Base-by-base conservation (phyloP, 345 rosid genomes). In the Triadica sebifera region DNA sequence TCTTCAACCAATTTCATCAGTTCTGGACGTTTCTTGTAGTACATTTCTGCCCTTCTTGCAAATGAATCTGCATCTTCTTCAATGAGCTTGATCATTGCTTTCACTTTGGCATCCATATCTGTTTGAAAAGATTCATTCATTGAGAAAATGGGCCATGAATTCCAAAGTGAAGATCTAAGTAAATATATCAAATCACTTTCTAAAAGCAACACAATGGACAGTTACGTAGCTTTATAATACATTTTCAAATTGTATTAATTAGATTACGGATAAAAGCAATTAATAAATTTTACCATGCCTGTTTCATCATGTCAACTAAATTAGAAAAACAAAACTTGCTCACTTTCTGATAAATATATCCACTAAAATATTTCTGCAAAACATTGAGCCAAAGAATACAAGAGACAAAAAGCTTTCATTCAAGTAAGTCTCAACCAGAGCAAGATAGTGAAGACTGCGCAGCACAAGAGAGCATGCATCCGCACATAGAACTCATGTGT, bases 21-120 rank as follows among this genome's bases (percentile, higher is more conserved):
- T 74, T 95, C 91, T 0, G 99, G 99, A 70, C 96, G 89, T 71
- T 85, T 95, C 73, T 88, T 84, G 72, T 91, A 89, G 83, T 91
- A 91, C 92, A 90, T 88, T 75, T 89, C 97, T 50, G 93, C 99
- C 84, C 92, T 93, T 82, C 91, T 91, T 0, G 94, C 97, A 78
- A 93, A 90, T 6, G 97, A 90, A 74, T 90, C 99, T 55, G 84
- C 99, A 62, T 95, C 98, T 79, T 90, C 94, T 80, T 93, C 97
- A 22, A 93, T 87, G 67, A 93, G 87, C 71, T 89, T 91, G 77
- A 91, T 57, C 94, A 95, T 91, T 77, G 82, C 86, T 64, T 87
- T 93, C 57, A 91, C 89, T 8, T 84, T 82, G 55, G 86, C 89
- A 82, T 95, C 99, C 97, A 95, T 95, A 78, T 89, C 99, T 95